A percentile compares a stretch with the other conserved stretches of the same genome.
Evolutionary conservation across 2,329 filamentous ascomycete genomes (phyloP).

Genomic region (Atkinsonella hypoxylon): DNA sequence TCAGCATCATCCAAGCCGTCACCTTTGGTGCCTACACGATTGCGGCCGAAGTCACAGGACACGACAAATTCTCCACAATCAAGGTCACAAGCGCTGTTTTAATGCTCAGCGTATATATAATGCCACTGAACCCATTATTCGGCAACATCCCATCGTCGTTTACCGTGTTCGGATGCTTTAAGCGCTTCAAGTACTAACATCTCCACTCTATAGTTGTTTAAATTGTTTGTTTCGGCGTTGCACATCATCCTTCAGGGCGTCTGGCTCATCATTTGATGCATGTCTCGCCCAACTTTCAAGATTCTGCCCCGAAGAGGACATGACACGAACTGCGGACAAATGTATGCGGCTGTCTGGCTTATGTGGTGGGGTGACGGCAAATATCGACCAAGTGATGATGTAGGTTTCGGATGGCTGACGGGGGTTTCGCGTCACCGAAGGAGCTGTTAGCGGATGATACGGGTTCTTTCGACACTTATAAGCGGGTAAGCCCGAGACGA

Average conservation of each 20-base stretch:
- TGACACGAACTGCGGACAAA: not conserved
- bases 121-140: constrained; percentile 14
- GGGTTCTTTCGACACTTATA: constrained; percentile 15
- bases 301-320: not conserved
- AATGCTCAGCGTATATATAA: constrained; percentile 18
- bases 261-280: not conserved
- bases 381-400: constrained; percentile 15
- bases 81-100: constrained; percentile 20
- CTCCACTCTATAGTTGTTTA: not conserved
- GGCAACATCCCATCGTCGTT: constrained; percentile 16
- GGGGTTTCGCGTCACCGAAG: constrained; percentile 17
- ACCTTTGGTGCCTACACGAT: constrained; percentile 21
- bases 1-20: constrained; percentile 16
- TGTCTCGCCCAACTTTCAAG: not conserved
- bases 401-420: constrained; percentile 15
- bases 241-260: not conserved
- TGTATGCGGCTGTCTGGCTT: not conserved
- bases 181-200: constrained; percentile 20
- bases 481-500: constrained; percentile 13
- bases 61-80: constrained; percentile 16
- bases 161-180: constrained; percentile 18
- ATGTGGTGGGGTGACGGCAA: constrained; percentile 15
- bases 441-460: constrained; percentile 11
- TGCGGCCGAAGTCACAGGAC: constrained; percentile 14
- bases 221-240: not conserved